phyloP scores from a whole-genome alignment of 345 rosid species.

The Populus tremula region DNA sequence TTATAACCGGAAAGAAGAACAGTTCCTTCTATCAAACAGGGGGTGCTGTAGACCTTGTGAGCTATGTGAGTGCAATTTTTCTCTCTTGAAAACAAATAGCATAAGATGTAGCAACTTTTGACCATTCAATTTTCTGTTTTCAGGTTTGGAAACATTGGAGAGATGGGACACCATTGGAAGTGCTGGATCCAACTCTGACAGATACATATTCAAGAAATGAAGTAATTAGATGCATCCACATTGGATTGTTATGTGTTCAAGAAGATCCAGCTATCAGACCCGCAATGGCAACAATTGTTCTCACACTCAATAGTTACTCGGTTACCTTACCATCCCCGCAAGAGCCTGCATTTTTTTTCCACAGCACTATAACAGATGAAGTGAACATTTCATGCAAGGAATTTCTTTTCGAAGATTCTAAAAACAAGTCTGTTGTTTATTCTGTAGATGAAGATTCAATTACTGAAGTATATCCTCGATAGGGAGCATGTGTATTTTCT shows the following conservation, averaged over 20 bases:
- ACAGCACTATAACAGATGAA: constrained; percentile 4
- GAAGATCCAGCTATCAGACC: constrained; percentile 52
- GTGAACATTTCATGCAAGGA: background rate
- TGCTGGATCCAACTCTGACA: constrained; percentile 42
- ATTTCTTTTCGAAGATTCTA: no score
- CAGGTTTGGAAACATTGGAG: constrained; percentile 67
- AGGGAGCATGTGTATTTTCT: background rate
- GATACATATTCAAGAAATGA: constrained; percentile 35
- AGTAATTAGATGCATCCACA: constrained; percentile 47
- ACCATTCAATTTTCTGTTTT: background rate
- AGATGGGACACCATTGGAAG: constrained; percentile 38
- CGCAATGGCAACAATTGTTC: constrained; percentile 44
- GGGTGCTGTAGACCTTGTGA: constrained; percentile 10
- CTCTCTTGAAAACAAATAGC: background rate
- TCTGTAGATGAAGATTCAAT: constrained; percentile 38
- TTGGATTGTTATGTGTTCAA: constrained; percentile 63
- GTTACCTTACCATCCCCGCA: constrained; percentile 37
- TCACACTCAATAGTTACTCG: constrained; percentile 44
- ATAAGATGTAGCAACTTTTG: background rate
- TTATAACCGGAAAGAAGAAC: constrained; percentile 20
- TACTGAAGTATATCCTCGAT: constrained; percentile 41
- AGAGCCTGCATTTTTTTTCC: constrained; percentile 32
- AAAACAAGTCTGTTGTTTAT: background rate
- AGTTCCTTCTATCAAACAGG: constrained; percentile 11
- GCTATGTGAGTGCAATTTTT: constrained; percentile 11